Percentiles rank a stretch among this genome's conserved stretches.
Conservation (phyloP, 73 alveolate species). For the Durusdinium trenchii region DNA sequence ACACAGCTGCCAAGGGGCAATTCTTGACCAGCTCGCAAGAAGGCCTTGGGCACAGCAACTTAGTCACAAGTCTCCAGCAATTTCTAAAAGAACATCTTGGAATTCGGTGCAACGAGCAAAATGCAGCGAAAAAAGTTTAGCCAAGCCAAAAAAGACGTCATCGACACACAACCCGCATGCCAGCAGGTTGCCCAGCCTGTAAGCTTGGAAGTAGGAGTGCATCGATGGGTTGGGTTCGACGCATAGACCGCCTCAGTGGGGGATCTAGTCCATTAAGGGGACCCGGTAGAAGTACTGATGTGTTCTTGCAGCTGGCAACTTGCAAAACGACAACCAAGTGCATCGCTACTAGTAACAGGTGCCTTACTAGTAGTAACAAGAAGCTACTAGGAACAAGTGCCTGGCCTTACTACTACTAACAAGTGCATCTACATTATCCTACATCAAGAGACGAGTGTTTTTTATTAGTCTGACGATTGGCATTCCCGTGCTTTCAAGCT, state of each 20-base stretch:
- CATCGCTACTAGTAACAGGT: no score
- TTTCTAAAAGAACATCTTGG: no score
- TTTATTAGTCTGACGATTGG: background rate
- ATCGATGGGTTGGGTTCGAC: constrained; percentile 88
- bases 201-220: constrained; percentile 83
- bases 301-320: background rate
- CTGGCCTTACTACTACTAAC: background rate
- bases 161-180: background rate
- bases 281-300: background rate
- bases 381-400: background rate
- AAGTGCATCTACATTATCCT: background rate
- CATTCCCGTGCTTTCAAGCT: background rate
- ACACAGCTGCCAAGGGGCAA: background rate
- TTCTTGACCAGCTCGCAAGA: constrained; percentile 80
- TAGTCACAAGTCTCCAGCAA: background rate
- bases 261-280: background rate
- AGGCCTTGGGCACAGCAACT: constrained; percentile 31
- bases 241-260: constrained; percentile 64
- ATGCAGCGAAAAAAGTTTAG: background rate
- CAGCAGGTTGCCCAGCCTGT: background rate
- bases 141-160: background rate
- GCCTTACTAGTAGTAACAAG: background rate
- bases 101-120: background rate
- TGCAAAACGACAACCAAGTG: no score
- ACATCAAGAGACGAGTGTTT: background rate